Base-by-base conservation (phyloP, 1,284 basidiomycete species). In the Takashimella tepidaria region DNA sequence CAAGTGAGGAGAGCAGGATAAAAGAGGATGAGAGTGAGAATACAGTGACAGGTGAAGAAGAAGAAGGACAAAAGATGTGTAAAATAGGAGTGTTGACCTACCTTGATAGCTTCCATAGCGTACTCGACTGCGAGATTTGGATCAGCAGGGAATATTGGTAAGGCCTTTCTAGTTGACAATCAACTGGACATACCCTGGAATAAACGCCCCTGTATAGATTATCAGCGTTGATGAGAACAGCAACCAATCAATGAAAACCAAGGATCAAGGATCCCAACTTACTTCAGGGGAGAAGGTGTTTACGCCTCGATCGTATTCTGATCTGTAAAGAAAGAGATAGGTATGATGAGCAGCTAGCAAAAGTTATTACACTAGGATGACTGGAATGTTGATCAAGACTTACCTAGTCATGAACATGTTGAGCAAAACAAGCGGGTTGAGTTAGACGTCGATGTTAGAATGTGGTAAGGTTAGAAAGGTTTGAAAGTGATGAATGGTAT, bases 241-340 rank as follows among this genome's bases (percentile, higher is more conserved):
- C n/a, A n/a, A n/a, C n/a, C n/a, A n/a, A n/a, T n/a, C n/a, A n/a
- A n/a, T 47, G 19, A 6, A 19, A 40, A 10, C 25, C 31, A 11
- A 22, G 24, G 27, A n/a, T 22, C 5, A 23, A n/a, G 4, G 6
- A 5, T 10, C 1, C 1, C 12, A 26, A 54, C 73, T 63, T 45
- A 77, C 93, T 77, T 98, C 95, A 4, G 96, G 96, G 25, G 95
- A 98, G 81, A 98, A 98, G 64, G 95, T 98, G 80, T 96, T 97
- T 58, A 97, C 93, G 80, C 93, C 93, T 67, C 93, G 87, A 79
- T 97, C 92, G 60, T 76, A 76, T 54, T 76, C 74, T 44, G 73
- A 75, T 62, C 74, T 76, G 54, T 4, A 26, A 5, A 8, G 24
- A 45, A 43, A 53, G 26, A 58, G 42, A 45, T 20, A 4, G 21